Evolutionary conservation across 441 rosid genomes (phyloP).

Genomic region (Cnidoscolus chayamansa): DNA sequence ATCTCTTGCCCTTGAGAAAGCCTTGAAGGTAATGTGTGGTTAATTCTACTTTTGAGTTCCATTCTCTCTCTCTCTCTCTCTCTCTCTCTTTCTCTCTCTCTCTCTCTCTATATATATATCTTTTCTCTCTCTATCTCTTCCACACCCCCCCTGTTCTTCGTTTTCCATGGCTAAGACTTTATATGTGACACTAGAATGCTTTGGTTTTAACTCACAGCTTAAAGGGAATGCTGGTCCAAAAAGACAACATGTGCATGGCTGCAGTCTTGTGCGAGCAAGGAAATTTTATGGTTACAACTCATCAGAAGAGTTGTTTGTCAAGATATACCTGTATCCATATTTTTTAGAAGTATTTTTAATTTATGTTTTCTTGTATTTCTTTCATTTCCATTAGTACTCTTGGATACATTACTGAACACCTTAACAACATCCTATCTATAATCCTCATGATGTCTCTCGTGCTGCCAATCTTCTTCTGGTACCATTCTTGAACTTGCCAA

Average conservation of each 20-base stretch:
- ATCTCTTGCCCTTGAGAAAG: slow-evolving; percentile 73
- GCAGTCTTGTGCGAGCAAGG: slow-evolving; percentile 78
- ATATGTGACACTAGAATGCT: slow-evolving; percentile 15
- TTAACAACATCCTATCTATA: slow-evolving; percentile 61
- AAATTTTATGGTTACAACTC: slow-evolving; percentile 86
- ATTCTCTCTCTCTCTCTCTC: no score
- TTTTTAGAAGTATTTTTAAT: neutral
- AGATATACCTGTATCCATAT: slow-evolving; percentile 83
- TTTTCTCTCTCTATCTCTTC: no score
- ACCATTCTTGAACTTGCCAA: slow-evolving; percentile 24
- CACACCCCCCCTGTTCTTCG: neutral
- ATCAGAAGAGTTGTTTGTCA: slow-evolving; percentile 81
- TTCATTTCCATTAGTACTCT: slow-evolving; percentile 2
- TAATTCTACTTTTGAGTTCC: slow-evolving; percentile 10
- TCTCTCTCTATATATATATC: no score
- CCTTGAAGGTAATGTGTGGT: slow-evolving; percentile 60
- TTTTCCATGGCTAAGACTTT: neutral
- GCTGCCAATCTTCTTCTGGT: slow-evolving; percentile 86
- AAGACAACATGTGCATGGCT: slow-evolving; percentile 85
- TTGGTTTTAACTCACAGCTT: slow-evolving; percentile 48
- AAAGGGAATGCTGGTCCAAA: slow-evolving; percentile 65
- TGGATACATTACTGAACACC: slow-evolving; percentile 30
- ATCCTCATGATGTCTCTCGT: slow-evolving; percentile 85
- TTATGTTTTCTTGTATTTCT: neutral
- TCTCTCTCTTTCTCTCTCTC: no score